Percentiles rank a stretch among this genome's conserved stretches.
These are phyloP conservation scores for Penicillium simplicissimum DNA, from an alignment of 495 filamentous ascomycete species.

Conservation along the genomic window DNA sequence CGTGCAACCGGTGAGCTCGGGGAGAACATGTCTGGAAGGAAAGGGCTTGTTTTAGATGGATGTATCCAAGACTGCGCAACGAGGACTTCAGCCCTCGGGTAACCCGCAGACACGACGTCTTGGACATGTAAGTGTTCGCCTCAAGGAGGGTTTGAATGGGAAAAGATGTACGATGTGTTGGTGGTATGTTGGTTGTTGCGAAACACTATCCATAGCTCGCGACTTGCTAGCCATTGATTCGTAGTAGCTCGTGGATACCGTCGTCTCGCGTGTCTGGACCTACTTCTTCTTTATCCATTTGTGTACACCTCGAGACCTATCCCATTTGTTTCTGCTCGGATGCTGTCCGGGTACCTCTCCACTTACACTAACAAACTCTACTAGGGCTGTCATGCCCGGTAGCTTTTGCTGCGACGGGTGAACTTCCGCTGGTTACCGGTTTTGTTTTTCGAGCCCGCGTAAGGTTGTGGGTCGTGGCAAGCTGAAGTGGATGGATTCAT, in stretches of 20 bases:
- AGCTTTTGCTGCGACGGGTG: slow-evolving; percentile 12
- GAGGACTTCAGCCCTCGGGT: slow-evolving; percentile 17
- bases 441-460: background rate
- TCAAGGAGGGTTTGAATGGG: background rate
- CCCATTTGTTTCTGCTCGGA: background rate
- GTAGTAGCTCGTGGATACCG: background rate
- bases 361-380: slow-evolving; percentile 3
- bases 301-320: background rate
- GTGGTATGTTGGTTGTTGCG: background rate
- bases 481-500: background rate
- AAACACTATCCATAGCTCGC: background rate
- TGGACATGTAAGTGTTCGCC: background rate
- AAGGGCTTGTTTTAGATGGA: slow-evolving; percentile 14
- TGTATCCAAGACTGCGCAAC: slow-evolving; percentile 11
- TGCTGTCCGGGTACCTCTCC: background rate
- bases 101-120: slow-evolving; percentile 4
- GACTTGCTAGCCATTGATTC: background rate
- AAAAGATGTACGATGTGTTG: background rate
- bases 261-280: background rate
- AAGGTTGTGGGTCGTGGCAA: slow-evolving; percentile 1
- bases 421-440: background rate
- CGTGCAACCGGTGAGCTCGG: slow-evolving; percentile 14
- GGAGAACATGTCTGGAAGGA: too few species aligned
- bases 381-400: slow-evolving; percentile 10
- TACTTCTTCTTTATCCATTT: background rate